Evolutionary conservation across 805 yeast genomes (phyloP), one percentile per base, ranked within the genome.

Genomic region (Metschnikowia aberdeeniae): DNA sequence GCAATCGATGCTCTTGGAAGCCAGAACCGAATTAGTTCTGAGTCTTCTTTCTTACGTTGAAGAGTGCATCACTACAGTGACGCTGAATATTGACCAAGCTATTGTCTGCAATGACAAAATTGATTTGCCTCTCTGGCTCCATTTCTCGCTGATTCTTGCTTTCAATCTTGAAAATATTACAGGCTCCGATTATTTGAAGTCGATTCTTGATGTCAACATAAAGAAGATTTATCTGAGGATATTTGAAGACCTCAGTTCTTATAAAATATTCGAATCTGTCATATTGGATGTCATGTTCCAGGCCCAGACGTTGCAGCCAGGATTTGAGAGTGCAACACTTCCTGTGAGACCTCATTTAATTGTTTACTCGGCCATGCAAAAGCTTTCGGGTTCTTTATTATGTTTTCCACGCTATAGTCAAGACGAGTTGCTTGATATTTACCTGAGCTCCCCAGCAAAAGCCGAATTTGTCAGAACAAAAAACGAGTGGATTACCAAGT

Each of bases 401-500:
- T 30, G 35, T 2, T 51, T 52, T 9, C 6, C 34, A 6, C 29
- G 26, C 12, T 47, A 49, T 35, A 40, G 44, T 11, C 43, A 46
- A 6, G 36, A 37, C 30, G 51, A 53, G 27, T 30, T 53, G 11
- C 47, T 58, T 20, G 53, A 50, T 10, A 55, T 66, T 10, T 64
- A 63, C 39, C 47, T 57, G 45, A 56, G 60, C 33, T 46, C 42
- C 1, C 42, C 49, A 17, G 51, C 57, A 12, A 50, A 34, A 14
- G 36, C 42, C 0, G 34, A 47, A 1, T 70, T 68, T 42, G 44
- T 47, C 3, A 40, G 46, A n/a, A 41, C 44, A n/a, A 71, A 70
- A 49, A 65, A 64, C 43, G 42, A 54, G 4, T 69, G 73, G 73
- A 48, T 68, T 10, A 28, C 19, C 12, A 8, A 39, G 8, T 11